Evolutionary conservation across 1,284 basidiomycete genomes (phyloP).

Genomic region (Cryptococcus sp.): DNA sequence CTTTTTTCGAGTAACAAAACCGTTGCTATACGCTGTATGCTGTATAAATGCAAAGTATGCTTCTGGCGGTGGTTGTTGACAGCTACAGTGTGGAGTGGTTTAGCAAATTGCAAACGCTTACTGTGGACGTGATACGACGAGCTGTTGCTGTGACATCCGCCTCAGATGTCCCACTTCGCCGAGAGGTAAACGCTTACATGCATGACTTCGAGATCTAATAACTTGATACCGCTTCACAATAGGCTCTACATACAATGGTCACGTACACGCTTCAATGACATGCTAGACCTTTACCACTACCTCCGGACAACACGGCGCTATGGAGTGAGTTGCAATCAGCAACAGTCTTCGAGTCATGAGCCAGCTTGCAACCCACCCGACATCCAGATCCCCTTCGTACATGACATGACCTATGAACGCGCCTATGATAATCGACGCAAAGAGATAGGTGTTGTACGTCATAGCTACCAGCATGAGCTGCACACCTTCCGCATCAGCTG

Average conservation of each 20-base stretch:
- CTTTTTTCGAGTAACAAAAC: no score
- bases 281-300: slow-evolving; percentile 34
- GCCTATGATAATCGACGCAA: slow-evolving; percentile 50
- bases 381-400: slow-evolving; percentile 50
- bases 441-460: slow-evolving; percentile 54
- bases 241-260: no score
- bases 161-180: no score
- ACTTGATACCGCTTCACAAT: no score
- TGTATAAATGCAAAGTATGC: no score
- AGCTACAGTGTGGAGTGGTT: not conserved
- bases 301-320: slow-evolving; percentile 14
- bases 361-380: slow-evolving; percentile 30
- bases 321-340: not conserved
- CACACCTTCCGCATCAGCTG: not conserved
- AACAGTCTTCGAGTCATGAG: not conserved
- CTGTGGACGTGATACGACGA: no score
- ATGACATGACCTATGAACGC: slow-evolving; percentile 50
- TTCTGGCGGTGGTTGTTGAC: not conserved
- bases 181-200: no score
- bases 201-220: no score
- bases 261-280: slow-evolving; percentile 30
- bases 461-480: slow-evolving; percentile 56
- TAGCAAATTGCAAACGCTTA: no score
- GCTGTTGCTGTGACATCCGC: no score
- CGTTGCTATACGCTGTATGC: no score